phyloP scores from a whole-genome alignment of 176 grass and related monocot species.

The Cenchrus americanus region DNA sequence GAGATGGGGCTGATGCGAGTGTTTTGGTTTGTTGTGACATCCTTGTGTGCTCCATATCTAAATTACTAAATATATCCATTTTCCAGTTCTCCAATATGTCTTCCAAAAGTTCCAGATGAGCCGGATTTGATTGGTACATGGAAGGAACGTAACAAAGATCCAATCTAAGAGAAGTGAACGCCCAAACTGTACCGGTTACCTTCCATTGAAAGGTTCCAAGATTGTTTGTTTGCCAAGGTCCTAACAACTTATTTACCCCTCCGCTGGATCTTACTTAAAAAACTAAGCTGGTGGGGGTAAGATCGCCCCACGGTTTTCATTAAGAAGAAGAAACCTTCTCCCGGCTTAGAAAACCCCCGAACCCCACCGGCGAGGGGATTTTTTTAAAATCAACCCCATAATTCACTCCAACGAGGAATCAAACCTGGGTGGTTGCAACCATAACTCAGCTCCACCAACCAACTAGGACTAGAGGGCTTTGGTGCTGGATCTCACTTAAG shows the following conservation, averaged over 20 bases:
- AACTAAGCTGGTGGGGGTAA: no score
- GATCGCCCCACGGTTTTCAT: no score
- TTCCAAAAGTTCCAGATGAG: not conserved
- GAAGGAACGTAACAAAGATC: not conserved
- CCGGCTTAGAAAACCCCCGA: no score
- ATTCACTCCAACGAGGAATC: no score
- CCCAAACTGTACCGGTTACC: not conserved
- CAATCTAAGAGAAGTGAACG: not conserved
- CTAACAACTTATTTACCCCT: not conserved
- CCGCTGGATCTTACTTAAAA: conserved; percentile 1
- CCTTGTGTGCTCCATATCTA: not conserved
- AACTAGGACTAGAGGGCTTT: no score
- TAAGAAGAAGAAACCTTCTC: no score
- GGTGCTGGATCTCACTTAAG: no score
- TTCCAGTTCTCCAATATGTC: not conserved
- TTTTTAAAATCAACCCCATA: no score
- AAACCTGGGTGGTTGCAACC: no score
- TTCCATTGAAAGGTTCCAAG: not conserved
- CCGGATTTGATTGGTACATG: not conserved
- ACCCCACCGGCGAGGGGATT: no score
- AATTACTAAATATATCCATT: conserved; percentile 25
- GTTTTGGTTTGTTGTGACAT: not conserved
- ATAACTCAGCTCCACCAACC: no score
- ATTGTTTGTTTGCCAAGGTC: not conserved
- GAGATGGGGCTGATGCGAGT: not conserved